Conservation (phyloP, 2,329 filamentous ascomycete genomes). For the Aurifilum marmelostoma region DNA sequence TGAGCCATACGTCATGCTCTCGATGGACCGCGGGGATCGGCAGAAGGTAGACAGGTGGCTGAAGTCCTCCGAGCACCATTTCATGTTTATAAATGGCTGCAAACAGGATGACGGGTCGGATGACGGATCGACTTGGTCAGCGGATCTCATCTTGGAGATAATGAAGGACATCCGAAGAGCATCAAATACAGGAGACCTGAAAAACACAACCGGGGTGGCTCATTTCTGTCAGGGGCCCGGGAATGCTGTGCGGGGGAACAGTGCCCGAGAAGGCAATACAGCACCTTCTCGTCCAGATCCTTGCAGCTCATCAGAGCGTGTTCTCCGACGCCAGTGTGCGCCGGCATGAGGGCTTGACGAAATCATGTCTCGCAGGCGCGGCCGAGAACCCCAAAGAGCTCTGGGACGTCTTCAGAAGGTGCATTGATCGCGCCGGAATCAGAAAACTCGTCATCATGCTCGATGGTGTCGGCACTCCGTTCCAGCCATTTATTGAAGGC, state of each 20-base stretch:
- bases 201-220: background rate
- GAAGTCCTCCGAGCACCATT: background rate
- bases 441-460: background rate
- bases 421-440: background rate
- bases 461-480: background rate
- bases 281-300: background rate
- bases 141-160: background rate
- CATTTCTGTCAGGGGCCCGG: background rate
- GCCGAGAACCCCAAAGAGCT: background rate
- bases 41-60: background rate
- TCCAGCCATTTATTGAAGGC: background rate
- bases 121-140: background rate
- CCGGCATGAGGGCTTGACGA: background rate
- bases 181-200: background rate
- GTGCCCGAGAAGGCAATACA: background rate
- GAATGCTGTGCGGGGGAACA: background rate
- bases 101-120: background rate
- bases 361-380: background rate
- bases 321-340: background rate
- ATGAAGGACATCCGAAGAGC: background rate
- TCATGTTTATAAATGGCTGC: background rate
- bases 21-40: rapidly evolving
- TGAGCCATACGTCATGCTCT: background rate
- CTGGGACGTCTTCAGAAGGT: background rate
- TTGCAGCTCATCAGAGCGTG: background rate